Evolutionary conservation across 164 flowering plant genomes (phyloP).

Genomic region (Pachysandra terminalis): DNA sequence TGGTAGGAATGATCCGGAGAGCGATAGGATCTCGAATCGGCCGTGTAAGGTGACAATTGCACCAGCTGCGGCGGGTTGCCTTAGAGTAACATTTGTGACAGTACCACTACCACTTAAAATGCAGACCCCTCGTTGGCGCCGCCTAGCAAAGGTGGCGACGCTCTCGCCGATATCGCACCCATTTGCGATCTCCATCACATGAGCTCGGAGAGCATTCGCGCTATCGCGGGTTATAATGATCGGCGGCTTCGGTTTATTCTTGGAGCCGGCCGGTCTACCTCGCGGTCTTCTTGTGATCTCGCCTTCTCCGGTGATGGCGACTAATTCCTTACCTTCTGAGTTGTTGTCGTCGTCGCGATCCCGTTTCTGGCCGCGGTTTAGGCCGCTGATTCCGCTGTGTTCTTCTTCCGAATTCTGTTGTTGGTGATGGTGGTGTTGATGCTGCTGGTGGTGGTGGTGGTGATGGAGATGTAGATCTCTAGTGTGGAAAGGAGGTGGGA

Average conservation of each 20-base stretch:
- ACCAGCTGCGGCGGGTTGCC: slow-evolving; percentile 69
- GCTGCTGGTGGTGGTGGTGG: slow-evolving; percentile 42
- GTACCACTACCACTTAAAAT: slow-evolving; percentile 77
- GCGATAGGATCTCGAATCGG: slow-evolving; percentile 80
- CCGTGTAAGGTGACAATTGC: slow-evolving; percentile 75
- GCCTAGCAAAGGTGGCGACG: slow-evolving; percentile 60
- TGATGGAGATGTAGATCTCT: slow-evolving; percentile 66
- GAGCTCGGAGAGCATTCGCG: slow-evolving; percentile 83
- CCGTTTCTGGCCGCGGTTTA: slow-evolving; percentile 29
- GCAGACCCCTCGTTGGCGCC: slow-evolving; percentile 79
- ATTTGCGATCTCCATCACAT: slow-evolving; percentile 80
- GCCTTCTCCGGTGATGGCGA: slow-evolving; percentile 24
- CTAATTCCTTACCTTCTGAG: slow-evolving; percentile 27
- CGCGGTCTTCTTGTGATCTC: slow-evolving; percentile 63
- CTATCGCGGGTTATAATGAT: slow-evolving; percentile 86
- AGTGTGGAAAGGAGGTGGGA: slow-evolving; percentile 75
- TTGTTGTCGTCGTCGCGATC: slow-evolving; percentile 32
- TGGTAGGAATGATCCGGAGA: slow-evolving; percentile 79
- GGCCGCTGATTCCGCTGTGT: slow-evolving; percentile 34
- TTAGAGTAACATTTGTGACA: slow-evolving; percentile 70
- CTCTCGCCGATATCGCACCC: slow-evolving; percentile 74
- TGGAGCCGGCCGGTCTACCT: slow-evolving; percentile 86
- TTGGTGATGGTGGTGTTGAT: slow-evolving; percentile 46
- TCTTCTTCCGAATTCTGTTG: slow-evolving; percentile 59
- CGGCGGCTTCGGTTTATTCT: slow-evolving; percentile 93